A percentile compares a stretch with the other conserved stretches of the same genome.
phyloP scores from a whole-genome alignment of 1,284 basidiomycete genomes.

The Heterobasidion parviporum region DNA sequence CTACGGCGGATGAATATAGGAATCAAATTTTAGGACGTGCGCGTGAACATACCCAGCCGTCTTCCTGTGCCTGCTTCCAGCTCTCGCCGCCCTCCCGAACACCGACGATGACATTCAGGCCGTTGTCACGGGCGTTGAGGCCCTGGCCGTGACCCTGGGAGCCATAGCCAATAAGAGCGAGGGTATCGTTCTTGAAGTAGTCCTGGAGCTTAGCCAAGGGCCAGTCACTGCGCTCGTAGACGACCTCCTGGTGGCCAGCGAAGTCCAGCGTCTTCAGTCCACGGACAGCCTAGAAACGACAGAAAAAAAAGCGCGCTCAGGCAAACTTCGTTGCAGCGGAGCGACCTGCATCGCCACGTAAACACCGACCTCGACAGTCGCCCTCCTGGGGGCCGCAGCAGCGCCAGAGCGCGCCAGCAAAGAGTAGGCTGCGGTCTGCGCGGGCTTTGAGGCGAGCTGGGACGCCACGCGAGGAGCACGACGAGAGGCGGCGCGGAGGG shows the following conservation, averaged over 20 bases:
- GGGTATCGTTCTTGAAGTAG: constrained; percentile 99
- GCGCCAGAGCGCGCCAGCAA: constrained; percentile 49
- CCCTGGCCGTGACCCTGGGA: constrained; percentile 99
- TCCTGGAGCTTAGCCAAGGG: constrained; percentile 96
- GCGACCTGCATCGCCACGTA: constrained; percentile 3
- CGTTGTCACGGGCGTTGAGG: constrained; percentile 98
- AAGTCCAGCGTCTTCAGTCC: constrained; percentile 98
- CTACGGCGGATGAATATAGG: constrained; percentile 25
- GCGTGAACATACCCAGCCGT: constrained; percentile 78
- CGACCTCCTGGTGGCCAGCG: constrained; percentile 90
- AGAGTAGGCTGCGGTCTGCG: constrained; percentile 64
- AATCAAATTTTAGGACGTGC: not conserved
- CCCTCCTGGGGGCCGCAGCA: constrained; percentile 30
- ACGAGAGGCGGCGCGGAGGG: constrained; percentile 53
- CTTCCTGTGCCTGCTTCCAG: constrained; percentile 94
- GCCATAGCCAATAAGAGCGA: constrained; percentile 97
- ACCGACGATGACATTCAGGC: constrained; percentile 97
- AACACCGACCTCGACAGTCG: constrained; percentile 10
- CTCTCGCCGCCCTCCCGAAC: constrained; percentile 95
- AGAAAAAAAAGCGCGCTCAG: constrained; percentile 7
- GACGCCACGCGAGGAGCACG: constrained; percentile 42
- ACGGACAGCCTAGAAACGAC: constrained; percentile 36
- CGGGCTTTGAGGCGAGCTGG: constrained; percentile 33
- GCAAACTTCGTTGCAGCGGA: constrained; percentile 22
- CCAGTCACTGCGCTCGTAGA: constrained; percentile 99